A percentile compares a stretch with the other conserved stretches of the same genome.
Conservation (phyloP, 305 asterid genomes). For the Fraxinus dipetala region DNA sequence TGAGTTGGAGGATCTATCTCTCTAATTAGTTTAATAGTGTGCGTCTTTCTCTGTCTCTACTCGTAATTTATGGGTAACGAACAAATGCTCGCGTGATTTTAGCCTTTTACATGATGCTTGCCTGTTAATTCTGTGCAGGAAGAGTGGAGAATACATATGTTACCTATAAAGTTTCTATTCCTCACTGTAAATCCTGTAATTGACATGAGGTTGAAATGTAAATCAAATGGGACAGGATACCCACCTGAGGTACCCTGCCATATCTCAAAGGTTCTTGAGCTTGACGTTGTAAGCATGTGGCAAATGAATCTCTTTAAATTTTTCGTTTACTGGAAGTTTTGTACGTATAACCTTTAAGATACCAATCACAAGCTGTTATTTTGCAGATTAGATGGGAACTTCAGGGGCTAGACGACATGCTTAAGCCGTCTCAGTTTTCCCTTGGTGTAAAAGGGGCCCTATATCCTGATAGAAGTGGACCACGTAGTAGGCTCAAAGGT, state of each 20-base stretch:
- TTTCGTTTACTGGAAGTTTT: neutral
- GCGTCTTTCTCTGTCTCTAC: neutral
- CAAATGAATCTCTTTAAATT: neutral
- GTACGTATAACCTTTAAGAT: neutral
- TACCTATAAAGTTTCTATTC: slow-evolving; percentile 78
- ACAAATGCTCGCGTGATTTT: neutral
- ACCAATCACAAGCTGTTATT: neutral
- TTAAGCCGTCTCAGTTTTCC: slow-evolving; percentile 75
- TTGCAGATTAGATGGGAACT: slow-evolving; percentile 88
- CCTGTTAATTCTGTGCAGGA: slow-evolving; percentile 49
- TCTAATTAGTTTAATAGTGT: neutral
- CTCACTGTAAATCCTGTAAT: slow-evolving; percentile 63
- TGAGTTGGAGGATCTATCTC: neutral
- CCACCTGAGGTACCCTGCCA: slow-evolving; percentile 67
- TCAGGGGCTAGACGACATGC: slow-evolving; percentile 72
- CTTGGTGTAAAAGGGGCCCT: slow-evolving; percentile 77
- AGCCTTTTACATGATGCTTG: slow-evolving; percentile 8
- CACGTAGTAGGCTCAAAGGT: slow-evolving; percentile 65
- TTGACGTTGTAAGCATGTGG: slow-evolving; percentile 64
- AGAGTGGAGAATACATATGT: slow-evolving; percentile 94
- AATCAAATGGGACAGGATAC: slow-evolving; percentile 59
- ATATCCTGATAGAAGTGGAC: slow-evolving; percentile 66
- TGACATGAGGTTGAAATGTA: slow-evolving; percentile 82
- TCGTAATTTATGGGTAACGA: neutral
- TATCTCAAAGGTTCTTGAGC: slow-evolving; percentile 72